Base-by-base conservation (phyloP, 768 basidiomycete genomes). In the Mycena polygramma region DNA sequence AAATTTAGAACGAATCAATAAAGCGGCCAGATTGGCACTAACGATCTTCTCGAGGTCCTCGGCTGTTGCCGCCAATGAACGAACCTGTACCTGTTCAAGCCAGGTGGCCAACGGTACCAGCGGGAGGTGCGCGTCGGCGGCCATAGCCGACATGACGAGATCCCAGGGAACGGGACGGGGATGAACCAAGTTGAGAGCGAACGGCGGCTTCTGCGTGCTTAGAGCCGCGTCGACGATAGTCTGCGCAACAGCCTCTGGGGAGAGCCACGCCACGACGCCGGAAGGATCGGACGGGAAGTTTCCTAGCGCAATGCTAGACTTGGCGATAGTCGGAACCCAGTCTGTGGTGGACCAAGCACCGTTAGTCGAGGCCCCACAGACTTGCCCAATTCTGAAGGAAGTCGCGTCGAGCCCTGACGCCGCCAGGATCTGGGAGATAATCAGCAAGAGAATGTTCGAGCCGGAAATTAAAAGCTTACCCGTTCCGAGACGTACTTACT, bases 131-230 rank as follows among this genome's bases (percentile, higher is more conserved):
- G 13, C 63, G 17, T 10, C 15, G 30, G 68, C 70, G 24, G 73
- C 73, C 26, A 83, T 66, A 37, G 59, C 63, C n/a, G 69, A 41
- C 36, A 83, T 73, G 20, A 82, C 43, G 7, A 53, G 58, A 24
- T 66, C 62, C 78, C 82, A 85, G 1, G 74, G 48, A 7, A 81
- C 70, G 0, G 81, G 79, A 15, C 73, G 75, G 0, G 84, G 83
- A 73, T 84, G 82, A 4, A 82, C 81, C 14, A 84, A 57, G 66
- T 85, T 83, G 36, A 82, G 66, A 7, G 76, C 76, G 35, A 66
- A 61, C 9, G 80, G 79, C 0, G 68, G 66, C 14, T 63, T 54
- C 3, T 74, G 57, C 2, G 36, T 58, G 43, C 10, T 72, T 43
- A 81, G 76, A 0, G 79, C 79, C 9, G 81, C 69, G 61, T 84